Base-by-base conservation (phyloP, 768 basidiomycete species). In the Serendipita sp. region DNA sequence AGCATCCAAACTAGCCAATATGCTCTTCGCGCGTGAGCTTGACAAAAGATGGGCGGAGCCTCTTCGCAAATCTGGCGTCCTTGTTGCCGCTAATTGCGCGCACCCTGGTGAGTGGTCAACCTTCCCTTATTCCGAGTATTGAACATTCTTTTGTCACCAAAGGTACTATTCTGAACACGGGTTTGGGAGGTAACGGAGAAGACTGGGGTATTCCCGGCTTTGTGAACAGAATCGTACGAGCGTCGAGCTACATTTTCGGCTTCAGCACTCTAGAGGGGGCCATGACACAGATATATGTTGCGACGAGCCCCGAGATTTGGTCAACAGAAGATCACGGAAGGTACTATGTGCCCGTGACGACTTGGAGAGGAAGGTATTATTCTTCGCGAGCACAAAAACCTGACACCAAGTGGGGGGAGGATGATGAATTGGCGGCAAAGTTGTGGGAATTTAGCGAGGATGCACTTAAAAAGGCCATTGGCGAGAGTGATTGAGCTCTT, bases 11-110 rank as follows among this genome's bases (percentile, higher is more conserved):
- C 64, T 68, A 15, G 63, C 67, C 6, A 68, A 68, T 50, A 63
- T 68, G 45, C 66, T 68, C 46, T 68, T 66, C 52, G 40, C 67
- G 6, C 64, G 64, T 31, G 67, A 66, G 62, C 67, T 68, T 34
- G 60, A 62, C 31, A 63, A 63, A 23, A 5, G 62, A 15, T 60
- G 55, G 55, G 55, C 55, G 4, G 55, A 23, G 27, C 55, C 55
- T 29, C 55, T 60, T 23, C 23, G 55, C 23, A 37, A 31, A 36
- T n/a, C 23, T 11, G 55, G 55, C 18, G 16, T 60, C 16, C 8
- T 10, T 23, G 27, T 60, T 10, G 4, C 55, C 18, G 55, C 55
- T n/a, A 29, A 60, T 36, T 60, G 55, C 34, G 55, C 34, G 10
- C 55, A 60, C 18, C 55, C 55, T 10, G 55, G 55, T 60, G 34